phyloP scores from a whole-genome alignment of 2,329 filamentous ascomycete species.

The Mollisia scopiformis region DNA sequence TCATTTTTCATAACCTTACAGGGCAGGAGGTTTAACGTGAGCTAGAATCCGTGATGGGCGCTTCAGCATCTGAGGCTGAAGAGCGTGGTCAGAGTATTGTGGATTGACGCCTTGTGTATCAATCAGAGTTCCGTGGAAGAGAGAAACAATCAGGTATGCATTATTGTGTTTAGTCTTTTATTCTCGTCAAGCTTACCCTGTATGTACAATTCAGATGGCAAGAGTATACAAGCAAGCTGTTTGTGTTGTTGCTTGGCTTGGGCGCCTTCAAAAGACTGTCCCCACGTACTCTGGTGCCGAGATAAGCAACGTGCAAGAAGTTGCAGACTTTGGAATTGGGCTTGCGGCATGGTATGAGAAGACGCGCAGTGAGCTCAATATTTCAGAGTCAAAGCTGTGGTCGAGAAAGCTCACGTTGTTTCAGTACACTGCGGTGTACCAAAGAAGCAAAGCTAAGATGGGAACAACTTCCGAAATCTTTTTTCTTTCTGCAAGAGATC shows the following conservation, averaged over 20 bases:
- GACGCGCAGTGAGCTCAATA: no score
- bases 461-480: not conserved
- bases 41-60: slow-evolving; percentile 11
- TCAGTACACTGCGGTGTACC: no score
- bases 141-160: slow-evolving; percentile 21
- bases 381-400: no score
- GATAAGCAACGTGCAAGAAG: not conserved
- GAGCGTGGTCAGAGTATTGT: slow-evolving; percentile 7
- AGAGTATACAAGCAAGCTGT: slow-evolving; percentile 12
- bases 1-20: not conserved
- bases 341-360: not conserved
- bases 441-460: not conserved
- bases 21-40: not conserved
- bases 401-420: no score
- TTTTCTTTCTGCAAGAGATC: not conserved
- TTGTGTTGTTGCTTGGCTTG: not conserved
- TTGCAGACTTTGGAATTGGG: not conserved
- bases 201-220: slow-evolving; percentile 16
- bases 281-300: not conserved
- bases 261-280: not conserved
- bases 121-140: slow-evolving; percentile 22
- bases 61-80: slow-evolving; percentile 2
- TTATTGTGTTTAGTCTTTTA: not conserved
- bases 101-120: slow-evolving; percentile 24
- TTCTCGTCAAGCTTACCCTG: not conserved